A percentile compares a stretch with the other conserved stretches of the same genome.
Conservation (phyloP, 768 basidiomycete species). For the Lentinus tigrinus region DNA sequence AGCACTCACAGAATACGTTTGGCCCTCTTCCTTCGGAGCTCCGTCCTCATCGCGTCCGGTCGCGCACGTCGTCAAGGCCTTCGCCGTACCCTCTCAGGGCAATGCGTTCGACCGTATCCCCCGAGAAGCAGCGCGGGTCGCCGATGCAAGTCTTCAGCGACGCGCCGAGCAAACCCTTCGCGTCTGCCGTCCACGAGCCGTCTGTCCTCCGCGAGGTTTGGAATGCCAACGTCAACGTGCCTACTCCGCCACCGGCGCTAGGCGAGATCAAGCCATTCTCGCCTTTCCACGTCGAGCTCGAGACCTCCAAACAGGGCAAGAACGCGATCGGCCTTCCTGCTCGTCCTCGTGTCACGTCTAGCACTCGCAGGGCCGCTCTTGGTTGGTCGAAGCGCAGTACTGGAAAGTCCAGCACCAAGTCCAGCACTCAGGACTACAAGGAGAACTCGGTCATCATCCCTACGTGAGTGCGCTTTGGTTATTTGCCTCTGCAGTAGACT, state of each 20-base stretch:
- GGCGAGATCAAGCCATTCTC: slow-evolving; percentile 44
- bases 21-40: slow-evolving; percentile 75
- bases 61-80: slow-evolving; percentile 67
- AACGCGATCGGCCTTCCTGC: slow-evolving; percentile 27
- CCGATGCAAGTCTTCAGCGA: slow-evolving; percentile 20
- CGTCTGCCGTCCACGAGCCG: slow-evolving; percentile 21
- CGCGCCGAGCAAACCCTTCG: slow-evolving; percentile 16
- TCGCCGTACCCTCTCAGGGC: slow-evolving; percentile 68
- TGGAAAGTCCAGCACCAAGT: slow-evolving; percentile 45
- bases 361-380: slow-evolving; percentile 52
- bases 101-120: slow-evolving; percentile 44
- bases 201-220: slow-evolving; percentile 42
- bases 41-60: slow-evolving; percentile 58
- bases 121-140: slow-evolving; percentile 38
- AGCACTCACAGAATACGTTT: slow-evolving; percentile 70
- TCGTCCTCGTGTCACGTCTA: slow-evolving; percentile 55
- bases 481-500: not conserved
- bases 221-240: slow-evolving; percentile 28
- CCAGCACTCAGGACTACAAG: slow-evolving; percentile 36
- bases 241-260: slow-evolving; percentile 36
- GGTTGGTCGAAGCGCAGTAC: slow-evolving; percentile 67
- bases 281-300: slow-evolving; percentile 35
- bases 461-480: slow-evolving; percentile 46
- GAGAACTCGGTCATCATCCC: slow-evolving; percentile 47
- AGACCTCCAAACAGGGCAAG: slow-evolving; percentile 39